Evolutionary conservation across 306 rosid species (phyloP), one percentile per base, ranked within the genome.

Genomic region (Lupinus albus): DNA sequence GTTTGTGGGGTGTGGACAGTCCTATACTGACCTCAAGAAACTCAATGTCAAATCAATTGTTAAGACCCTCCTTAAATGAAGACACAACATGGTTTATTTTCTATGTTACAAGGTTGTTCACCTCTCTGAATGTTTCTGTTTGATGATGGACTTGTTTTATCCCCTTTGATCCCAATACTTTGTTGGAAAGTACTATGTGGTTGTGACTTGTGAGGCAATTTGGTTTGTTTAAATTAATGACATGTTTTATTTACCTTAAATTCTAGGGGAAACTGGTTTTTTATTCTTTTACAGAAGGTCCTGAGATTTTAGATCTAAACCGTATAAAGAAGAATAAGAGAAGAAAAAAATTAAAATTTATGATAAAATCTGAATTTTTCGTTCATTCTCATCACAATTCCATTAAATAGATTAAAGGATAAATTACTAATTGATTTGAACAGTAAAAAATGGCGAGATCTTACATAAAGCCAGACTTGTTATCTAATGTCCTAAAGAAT

Each of bases 1-100:
- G 97, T 91, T 90, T 36, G 95, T 91, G 12, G 97, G 97, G 1
- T 91, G 97, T 25, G 97, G 97, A 55, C 97, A 91, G 78, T 87
- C 92, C 3, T 86, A 91, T 42, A 91, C 97, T 1, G 97, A 91
- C 72, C 95, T 91, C 64, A 91, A 84, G 82, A 91, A 91, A 74
- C 95, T 91, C 51, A 91, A 91, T 49, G 92, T 85, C 55, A 88
- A 88, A 67, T 88, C 90, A 1, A 88, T 91, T 13, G 90, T 84
- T 60, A 91, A 86, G 83, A 91, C 97, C 1, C 97, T 91, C 70
- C 89, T 83, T 38, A 82, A 84, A 65, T 87, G 86, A 87, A 62
- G 33, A 58, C 57, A 12, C 11, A 9, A 16, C 1, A 11, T 56
- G 65, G 13, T 56, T 72, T 38, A 38, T 13, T 60, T 64, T 39